phyloP scores from a whole-genome alignment of 768 basidiomycete species.

The Mycena rebaudengoi region DNA sequence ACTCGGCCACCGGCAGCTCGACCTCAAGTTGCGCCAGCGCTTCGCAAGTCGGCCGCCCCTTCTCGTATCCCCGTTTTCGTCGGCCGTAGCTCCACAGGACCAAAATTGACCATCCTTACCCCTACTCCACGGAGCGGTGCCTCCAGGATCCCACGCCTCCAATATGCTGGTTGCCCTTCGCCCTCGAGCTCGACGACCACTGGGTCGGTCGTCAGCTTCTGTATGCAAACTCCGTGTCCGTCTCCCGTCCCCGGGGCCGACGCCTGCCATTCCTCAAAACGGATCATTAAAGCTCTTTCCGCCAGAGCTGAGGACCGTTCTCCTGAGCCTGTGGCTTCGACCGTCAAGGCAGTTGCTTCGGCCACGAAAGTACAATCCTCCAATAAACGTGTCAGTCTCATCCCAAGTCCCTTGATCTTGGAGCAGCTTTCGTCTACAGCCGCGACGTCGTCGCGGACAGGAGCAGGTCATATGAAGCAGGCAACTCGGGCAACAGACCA shows the following conservation, averaged over 20 bases:
- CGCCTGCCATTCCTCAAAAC: not conserved
- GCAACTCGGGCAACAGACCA: too few relatives aligned
- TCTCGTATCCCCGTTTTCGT: constrained; percentile 1
- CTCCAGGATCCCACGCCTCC: not conserved
- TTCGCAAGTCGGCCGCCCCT: not conserved
- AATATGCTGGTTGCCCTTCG: not conserved
- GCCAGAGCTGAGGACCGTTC: not conserved
- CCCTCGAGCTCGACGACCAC: not conserved
- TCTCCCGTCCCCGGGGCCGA: not conserved
- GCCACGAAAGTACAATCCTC: too few relatives aligned
- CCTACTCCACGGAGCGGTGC: not conserved
- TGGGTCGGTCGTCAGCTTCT: not conserved
- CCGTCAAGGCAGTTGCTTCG: too few relatives aligned
- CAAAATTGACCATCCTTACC: not conserved
- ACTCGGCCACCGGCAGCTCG: too few relatives aligned
- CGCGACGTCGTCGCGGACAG: too few relatives aligned
- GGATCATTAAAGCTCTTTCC: not conserved
- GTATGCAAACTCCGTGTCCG: not conserved
- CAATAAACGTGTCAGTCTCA: too few relatives aligned
- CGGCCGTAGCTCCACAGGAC: not conserved
- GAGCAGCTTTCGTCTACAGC: too few relatives aligned
- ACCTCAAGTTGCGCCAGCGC: too few relatives aligned
- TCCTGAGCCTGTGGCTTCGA: too few relatives aligned
- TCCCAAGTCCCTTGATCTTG: too few relatives aligned
- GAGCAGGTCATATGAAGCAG: too few relatives aligned